Base-by-base conservation (phyloP, 441 rosid species). In the Pelargonium australe region DNA sequence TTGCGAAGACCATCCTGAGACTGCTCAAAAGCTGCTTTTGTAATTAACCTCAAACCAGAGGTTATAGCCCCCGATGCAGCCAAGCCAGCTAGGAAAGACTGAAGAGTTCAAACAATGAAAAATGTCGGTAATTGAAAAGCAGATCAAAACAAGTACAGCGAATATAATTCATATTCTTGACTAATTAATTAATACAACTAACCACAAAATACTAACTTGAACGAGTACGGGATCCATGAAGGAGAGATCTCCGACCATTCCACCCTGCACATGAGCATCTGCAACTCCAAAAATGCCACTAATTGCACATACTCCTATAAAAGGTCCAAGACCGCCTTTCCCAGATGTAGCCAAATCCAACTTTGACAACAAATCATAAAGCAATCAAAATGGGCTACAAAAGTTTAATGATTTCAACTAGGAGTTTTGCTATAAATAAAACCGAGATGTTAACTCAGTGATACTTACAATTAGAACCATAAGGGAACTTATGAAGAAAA, bases 211-310 rank as follows among this genome's bases (percentile, higher is more conserved):
- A 71, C 74, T 20, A 25, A 83, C 96, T 78, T 89, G 96, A 66
- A 87, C 71, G 58, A 91, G 80, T 60, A 77, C 81, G 4, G 88
- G 81, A 8, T 3, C 68, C 96, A 87, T 89, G 72, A 73, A 80
- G 31, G 88, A 87, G 65, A 87, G 86, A 68, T 91, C 94, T 73
- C 92, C 96, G 11, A 86, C 65, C 91, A 89, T 86, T 60, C 91
- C 95, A 62, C 95, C 95, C 76, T 87, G 87, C 12, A 86, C 89
- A 66, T 80, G 79, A 74, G 86, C 92, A 84, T 89, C 91, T 12
- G 89, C 94, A 68, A 86, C 69, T 68, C 92, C 94, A 75, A 89
- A 86, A 57, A 75, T 79, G 23, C 80, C 85, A n/a, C 83, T 78
- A 19, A 86, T 17, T 5, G 25, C 76, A 65, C 92, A 89, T 69